Percentiles rank a stretch among this genome's conserved stretches.
Evolutionary conservation across 495 filamentous ascomycete species (phyloP).

Genomic region (Chaetomium tenue): DNA sequence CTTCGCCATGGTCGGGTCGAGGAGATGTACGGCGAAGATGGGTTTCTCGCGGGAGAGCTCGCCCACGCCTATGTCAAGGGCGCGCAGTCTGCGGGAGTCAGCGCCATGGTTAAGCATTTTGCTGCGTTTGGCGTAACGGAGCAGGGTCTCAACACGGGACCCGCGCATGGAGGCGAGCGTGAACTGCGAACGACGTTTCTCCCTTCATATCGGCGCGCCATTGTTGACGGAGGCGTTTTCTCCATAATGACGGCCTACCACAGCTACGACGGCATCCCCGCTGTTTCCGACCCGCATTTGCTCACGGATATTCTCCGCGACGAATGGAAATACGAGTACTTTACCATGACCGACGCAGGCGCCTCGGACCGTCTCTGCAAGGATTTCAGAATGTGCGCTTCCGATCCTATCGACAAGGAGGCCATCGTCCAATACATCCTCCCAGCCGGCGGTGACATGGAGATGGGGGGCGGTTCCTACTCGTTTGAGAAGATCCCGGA

Average conservation of each 20-base stretch:
- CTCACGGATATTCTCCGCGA: slow-evolving; percentile 64
- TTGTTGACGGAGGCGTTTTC: slow-evolving; percentile 65
- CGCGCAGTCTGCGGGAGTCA: slow-evolving; percentile 61
- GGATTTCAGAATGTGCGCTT: slow-evolving; percentile 59
- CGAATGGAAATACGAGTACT: slow-evolving; percentile 72
- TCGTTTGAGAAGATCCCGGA: slow-evolving; percentile 64
- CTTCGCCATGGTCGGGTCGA: slow-evolving; percentile 67
- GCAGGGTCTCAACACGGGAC: slow-evolving; percentile 66
- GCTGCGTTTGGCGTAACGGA: slow-evolving; percentile 62
- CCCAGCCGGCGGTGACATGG: slow-evolving; percentile 67
- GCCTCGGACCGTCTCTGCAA: slow-evolving; percentile 64
- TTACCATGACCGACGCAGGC: slow-evolving; percentile 55
- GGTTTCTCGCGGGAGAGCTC: slow-evolving; percentile 57
- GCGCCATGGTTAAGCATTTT: slow-evolving; percentile 70
- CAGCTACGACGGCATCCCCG: slow-evolving; percentile 66
- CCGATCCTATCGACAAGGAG: slow-evolving; percentile 57
- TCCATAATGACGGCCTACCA: slow-evolving; percentile 68
- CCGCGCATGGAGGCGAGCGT: slow-evolving; percentile 66
- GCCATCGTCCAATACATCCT: slow-evolving; percentile 52
- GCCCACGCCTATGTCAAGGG: slow-evolving; percentile 61
- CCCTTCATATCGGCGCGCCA: slow-evolving; percentile 63
- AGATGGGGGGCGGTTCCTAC: slow-evolving; percentile 72
- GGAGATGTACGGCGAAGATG: slow-evolving; percentile 66
- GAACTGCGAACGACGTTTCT: slow-evolving; percentile 67
- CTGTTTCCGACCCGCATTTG: slow-evolving; percentile 58